Evolutionary conservation across 306 rosid genomes (phyloP).

Genomic region (Ammopiptanthus mongolicus): DNA sequence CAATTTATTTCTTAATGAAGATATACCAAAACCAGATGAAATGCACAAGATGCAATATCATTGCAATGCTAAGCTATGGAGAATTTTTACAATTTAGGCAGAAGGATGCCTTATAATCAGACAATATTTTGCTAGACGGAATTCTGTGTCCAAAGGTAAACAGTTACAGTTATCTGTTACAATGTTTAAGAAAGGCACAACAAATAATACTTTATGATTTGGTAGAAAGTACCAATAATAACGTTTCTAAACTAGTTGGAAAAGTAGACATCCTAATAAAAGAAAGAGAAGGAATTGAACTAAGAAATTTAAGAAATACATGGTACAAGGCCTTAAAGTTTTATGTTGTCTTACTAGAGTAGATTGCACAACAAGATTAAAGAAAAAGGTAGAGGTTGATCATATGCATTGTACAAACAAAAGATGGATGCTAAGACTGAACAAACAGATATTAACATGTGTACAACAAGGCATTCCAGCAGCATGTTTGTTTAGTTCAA

Average conservation of each 20-base stretch:
- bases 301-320: background rate
- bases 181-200: background rate
- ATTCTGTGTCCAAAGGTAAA: background rate
- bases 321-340: background rate
- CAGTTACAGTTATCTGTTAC: constrained; percentile 2
- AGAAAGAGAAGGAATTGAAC: background rate
- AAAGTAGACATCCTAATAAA: background rate
- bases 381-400: background rate
- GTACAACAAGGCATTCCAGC: background rate
- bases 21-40: constrained; percentile 1
- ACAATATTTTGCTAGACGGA: background rate
- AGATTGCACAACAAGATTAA: background rate
- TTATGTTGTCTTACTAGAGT: background rate
- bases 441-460: background rate
- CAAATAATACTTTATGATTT: background rate
- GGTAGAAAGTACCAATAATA: too few species aligned
- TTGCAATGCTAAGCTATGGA: background rate
- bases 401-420: background rate
- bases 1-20: background rate
- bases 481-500: background rate
- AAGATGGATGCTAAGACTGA: background rate
- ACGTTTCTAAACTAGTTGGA: background rate
- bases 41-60: background rate
- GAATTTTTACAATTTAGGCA: background rate
- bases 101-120: background rate